These are phyloP conservation scores for Pulicaria dysenterica DNA, from an alignment of 129 eudicot genomes.

Conservation along the genomic window DNA sequence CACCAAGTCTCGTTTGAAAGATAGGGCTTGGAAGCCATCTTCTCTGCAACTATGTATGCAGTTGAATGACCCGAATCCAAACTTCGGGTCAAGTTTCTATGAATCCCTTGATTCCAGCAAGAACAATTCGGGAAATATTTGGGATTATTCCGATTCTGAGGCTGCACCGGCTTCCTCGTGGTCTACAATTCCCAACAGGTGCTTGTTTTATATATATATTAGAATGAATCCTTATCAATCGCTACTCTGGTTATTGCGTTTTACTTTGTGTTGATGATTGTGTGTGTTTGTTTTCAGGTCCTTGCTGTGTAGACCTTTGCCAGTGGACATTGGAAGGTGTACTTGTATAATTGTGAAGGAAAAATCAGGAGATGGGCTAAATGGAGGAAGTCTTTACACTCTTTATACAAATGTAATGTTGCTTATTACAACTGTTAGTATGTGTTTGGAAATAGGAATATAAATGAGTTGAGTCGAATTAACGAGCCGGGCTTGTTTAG, in stretches of 20 bases:
- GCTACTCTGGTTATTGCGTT: too few relatives aligned
- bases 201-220: not conserved
- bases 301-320: conserved; percentile 83
- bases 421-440: too few relatives aligned
- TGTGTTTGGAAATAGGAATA: too few relatives aligned
- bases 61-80: conserved; percentile 59
- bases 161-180: conserved; percentile 98
- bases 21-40: conserved; percentile 64
- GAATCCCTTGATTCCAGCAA: conserved; percentile 53
- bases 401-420: conserved; percentile 75
- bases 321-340: conserved; percentile 87
- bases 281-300: conserved; percentile 50
- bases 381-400: conserved; percentile 69
- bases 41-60: conserved; percentile 88
- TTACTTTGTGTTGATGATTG: not conserved
- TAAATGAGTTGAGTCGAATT: too few relatives aligned
- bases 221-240: too few relatives aligned
- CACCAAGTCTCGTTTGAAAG: conserved; percentile 47
- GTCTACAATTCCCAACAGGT: conserved; percentile 95
- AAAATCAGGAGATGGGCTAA: conserved; percentile 54
- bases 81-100: conserved; percentile 46
- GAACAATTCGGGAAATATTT: conserved; percentile 60
- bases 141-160: conserved; percentile 96
- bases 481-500: too few relatives aligned
- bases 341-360: conserved; percentile 89